These are phyloP conservation scores for Platanus orientalis DNA, from an alignment of 164 flowering plant genomes.

Conservation along the genomic window DNA sequence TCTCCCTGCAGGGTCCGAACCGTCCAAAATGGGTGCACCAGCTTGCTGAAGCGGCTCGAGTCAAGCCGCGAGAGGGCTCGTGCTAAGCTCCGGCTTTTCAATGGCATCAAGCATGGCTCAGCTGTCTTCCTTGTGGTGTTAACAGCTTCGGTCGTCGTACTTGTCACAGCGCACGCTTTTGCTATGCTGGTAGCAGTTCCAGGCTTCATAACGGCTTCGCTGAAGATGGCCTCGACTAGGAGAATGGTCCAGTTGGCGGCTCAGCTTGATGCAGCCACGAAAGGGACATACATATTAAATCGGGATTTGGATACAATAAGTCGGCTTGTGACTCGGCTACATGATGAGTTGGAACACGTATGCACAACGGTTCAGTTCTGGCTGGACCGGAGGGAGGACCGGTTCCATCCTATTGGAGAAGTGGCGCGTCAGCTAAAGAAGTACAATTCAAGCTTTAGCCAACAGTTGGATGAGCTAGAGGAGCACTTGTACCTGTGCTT, in stretches of 20 bases:
- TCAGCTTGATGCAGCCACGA: conserved; percentile 64
- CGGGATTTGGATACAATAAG: conserved; percentile 70
- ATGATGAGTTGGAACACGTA: conserved; percentile 59
- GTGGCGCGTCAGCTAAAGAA: conserved; percentile 46
- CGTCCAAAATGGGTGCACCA: conserved; percentile 35
- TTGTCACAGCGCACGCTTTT: conserved; percentile 39
- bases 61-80: conserved; percentile 35
- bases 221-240: conserved; percentile 23
- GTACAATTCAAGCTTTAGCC: conserved; percentile 40
- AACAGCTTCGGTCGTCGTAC: conserved; percentile 36
- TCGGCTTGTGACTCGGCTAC: conserved; percentile 52
- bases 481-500: conserved; percentile 69
- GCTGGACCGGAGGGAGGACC: conserved; percentile 31
- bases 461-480: conserved; percentile 74
- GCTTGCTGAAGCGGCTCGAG: conserved; percentile 54
- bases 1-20: conserved; percentile 28
- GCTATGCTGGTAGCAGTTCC: conserved; percentile 43
- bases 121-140: conserved; percentile 38
- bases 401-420: conserved; percentile 33
- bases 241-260: conserved; percentile 27
- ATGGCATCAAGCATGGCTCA: conserved; percentile 30
- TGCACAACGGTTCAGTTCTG: conserved; percentile 31
- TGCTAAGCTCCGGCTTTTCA: conserved; percentile 34
- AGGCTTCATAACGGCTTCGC: conserved; percentile 28
- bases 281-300: conserved; percentile 60